Evolutionary conservation across 306 rosid genomes (phyloP), one percentile per base, ranked within the genome.

Genomic region (Ziziphus jujuba): DNA sequence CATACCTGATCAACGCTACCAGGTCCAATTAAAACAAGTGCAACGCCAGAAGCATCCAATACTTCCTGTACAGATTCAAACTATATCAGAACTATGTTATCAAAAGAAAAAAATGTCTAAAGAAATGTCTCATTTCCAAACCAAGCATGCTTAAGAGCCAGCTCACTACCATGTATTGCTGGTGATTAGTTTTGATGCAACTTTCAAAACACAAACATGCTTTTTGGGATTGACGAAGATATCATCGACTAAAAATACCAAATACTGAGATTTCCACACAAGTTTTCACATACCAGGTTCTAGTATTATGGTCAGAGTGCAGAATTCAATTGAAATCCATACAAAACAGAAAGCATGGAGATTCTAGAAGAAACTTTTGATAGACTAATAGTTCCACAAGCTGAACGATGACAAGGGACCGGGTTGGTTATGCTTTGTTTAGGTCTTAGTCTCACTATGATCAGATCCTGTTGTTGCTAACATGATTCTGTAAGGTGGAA

Each of bases 1-100:
- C 67, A 69, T 77, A 83, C 97, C 91, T 90, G 96, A 63, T 87
- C 91, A 69, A 90, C 58, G 67, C 79, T 90, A 53, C 98, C 97
- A 59, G 98, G 98, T 80, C 97, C 98, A 78, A 92, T 92, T 73
- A 92, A 63, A 70, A 87, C 90, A 59, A 92, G 93, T 20, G 90
- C 82, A 76, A 86, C 98, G 45, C 96, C 98, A 56, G 89, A 75
- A 81, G 85, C 85, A 66, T 92, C 97, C 89, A 92, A 65, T 80
- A 83, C 33, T 72, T 87, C 97, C 98, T 90, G 87, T 54, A 62
- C 69, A 58, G 57, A 78, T 49, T 64, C 19, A 70, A 66, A 35
- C 34, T 31, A 47, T 12, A 28, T 45, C 23, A 72, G 22, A 48
- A 69, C 25, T 60, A 43, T 23, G 47, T 67, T 58, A 35, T 43